phyloP scores from a whole-genome alignment of 2,329 filamentous ascomycete genomes.

The Hymenoscyphus linearis region DNA sequence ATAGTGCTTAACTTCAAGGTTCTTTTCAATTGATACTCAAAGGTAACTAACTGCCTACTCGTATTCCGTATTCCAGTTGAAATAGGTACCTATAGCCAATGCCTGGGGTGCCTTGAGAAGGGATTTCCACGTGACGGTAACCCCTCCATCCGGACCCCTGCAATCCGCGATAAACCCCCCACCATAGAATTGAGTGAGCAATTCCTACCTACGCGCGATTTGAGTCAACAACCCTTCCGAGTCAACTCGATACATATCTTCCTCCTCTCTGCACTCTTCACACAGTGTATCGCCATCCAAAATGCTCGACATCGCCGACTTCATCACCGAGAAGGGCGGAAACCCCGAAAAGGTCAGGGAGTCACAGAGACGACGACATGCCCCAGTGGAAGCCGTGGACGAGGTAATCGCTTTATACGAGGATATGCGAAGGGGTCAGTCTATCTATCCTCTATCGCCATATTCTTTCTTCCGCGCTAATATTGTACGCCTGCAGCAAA shows the following conservation, averaged over 20 bases:
- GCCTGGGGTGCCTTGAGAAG: too few relatives aligned
- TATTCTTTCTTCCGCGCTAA: background rate
- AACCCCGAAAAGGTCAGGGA: slow-evolving; percentile 89
- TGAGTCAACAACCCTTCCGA: slow-evolving; percentile 4
- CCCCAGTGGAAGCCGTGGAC: slow-evolving; percentile 79
- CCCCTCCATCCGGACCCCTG: slow-evolving; percentile 7
- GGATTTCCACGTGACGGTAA: background rate
- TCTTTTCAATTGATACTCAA: background rate
- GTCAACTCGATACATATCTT: background rate
- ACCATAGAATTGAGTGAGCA: slow-evolving; percentile 5
- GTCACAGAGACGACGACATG: slow-evolving; percentile 78
- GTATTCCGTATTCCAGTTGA: background rate
- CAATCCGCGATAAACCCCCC: slow-evolving; percentile 3
- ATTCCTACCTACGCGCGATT: background rate
- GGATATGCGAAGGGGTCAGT: slow-evolving; percentile 70
- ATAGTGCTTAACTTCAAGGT: too few relatives aligned
- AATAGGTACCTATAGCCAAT: too few relatives aligned
- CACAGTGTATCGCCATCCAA: slow-evolving; percentile 17
- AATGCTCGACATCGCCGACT: slow-evolving; percentile 75
- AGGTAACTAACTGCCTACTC: too few relatives aligned
- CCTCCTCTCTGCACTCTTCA: background rate
- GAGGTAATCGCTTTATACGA: slow-evolving; percentile 84
- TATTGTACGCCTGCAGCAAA: slow-evolving; percentile 45
- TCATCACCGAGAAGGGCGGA: slow-evolving; percentile 81
- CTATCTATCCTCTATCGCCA: background rate